These are phyloP conservation scores for Meyerozyma elateridarum DNA, from an alignment of 1,139 yeast genomes.

Conservation along the genomic window DNA sequence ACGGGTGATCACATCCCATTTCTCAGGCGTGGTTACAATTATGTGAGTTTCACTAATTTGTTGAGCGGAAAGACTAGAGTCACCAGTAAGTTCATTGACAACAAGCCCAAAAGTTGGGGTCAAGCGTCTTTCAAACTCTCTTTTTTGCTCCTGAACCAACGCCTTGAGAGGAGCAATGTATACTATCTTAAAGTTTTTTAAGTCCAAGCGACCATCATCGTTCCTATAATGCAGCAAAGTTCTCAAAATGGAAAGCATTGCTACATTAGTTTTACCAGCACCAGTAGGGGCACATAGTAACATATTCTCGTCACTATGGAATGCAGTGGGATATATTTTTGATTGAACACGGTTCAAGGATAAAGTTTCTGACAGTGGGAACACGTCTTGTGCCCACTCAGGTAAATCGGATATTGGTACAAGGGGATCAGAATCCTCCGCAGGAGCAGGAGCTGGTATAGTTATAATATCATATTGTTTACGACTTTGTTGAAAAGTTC, in stretches of 20 bases:
- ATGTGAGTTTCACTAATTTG: slow-evolving; percentile 80
- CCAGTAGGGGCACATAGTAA: slow-evolving; percentile 97
- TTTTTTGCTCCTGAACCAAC: slow-evolving; percentile 92
- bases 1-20: slow-evolving; percentile 95
- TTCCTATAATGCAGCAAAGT: slow-evolving; percentile 54
- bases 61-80: slow-evolving; percentile 68
- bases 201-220: slow-evolving; percentile 44
- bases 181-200: slow-evolving; percentile 67
- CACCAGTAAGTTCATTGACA: slow-evolving; percentile 91
- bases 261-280: slow-evolving; percentile 97
- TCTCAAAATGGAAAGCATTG: slow-evolving; percentile 70
- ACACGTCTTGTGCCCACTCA: slow-evolving; percentile 74
- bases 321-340: slow-evolving; percentile 72
- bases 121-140: slow-evolving; percentile 75
- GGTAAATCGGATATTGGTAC: slow-evolving; percentile 67
- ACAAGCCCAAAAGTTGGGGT: slow-evolving; percentile 56
- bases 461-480: slow-evolving; percentile 81
- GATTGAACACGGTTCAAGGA: slow-evolving; percentile 82
- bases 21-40: slow-evolving; percentile 90
- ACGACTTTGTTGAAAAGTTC: slow-evolving; percentile 73
- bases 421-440: slow-evolving; percentile 41
- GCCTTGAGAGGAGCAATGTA: slow-evolving; percentile 95
- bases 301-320: slow-evolving; percentile 63
- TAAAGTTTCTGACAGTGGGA: slow-evolving; percentile 62
- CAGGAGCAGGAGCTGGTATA: slow-evolving; percentile 53